Evolutionary conservation across 2,329 filamentous ascomycete species (phyloP).

Genomic region (Cryphonectria nitschkei): DNA sequence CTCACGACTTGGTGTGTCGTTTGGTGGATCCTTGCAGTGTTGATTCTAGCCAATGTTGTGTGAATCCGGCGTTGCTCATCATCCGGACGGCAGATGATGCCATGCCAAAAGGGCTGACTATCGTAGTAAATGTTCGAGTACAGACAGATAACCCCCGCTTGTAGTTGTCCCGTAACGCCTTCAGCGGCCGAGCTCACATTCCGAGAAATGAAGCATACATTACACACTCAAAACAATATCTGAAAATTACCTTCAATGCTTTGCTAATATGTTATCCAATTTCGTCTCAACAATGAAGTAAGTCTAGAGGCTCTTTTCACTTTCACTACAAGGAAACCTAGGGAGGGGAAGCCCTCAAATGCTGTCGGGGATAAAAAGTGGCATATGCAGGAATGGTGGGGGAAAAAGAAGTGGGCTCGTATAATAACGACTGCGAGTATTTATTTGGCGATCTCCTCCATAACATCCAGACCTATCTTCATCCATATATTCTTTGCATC

Average conservation of each 20-base stretch:
- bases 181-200: neutral
- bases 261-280: neutral
- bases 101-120: neutral
- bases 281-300: too few relatives aligned
- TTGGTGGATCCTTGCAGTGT: neutral
- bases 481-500: neutral
- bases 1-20: neutral
- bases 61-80: neutral
- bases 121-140: neutral
- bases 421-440: neutral
- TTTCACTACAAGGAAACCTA: too few relatives aligned
- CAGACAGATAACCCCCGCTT: neutral
- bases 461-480: neutral
- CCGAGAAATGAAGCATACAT: neutral
- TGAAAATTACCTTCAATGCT: neutral
- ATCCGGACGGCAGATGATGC: slow-evolving; percentile 1
- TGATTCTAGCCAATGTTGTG: neutral
- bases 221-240: neutral
- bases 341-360: neutral
- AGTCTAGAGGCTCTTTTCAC: neutral
- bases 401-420: neutral
- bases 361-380: neutral
- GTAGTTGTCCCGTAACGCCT: neutral
- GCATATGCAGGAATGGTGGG: neutral
- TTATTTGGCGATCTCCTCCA: neutral